Evolutionary conservation across 2,329 filamentous ascomycete genomes (phyloP), one percentile per base, ranked within the genome.

Genomic region (Cladorrhinum sp.): DNA sequence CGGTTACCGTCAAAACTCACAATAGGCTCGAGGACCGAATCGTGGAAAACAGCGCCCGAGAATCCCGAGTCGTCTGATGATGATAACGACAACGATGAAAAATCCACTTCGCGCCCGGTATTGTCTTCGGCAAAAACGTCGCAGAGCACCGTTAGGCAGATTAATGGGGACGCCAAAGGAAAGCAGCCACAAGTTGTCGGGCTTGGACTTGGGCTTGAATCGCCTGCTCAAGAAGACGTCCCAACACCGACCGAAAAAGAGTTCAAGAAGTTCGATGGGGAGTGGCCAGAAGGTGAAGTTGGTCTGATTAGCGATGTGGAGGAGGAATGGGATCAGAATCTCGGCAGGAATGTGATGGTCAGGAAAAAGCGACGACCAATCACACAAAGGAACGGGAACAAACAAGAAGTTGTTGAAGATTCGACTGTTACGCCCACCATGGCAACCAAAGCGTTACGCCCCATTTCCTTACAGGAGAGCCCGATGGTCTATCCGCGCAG

Each of bases 21-120:
- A 6, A 79, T 78, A 1, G 87, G 85, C 56, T 86, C 83, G n/a
- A 81, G 81, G 41, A 81, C 86, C 22, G 86, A 88, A 57, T 92
- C 89, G 1, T 92, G 91, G 69, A 86, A 78, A 65, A 92, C 90
- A 2, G 89, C 89, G 3, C 80, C 78, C 41, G 89, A 92, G 73
- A 82, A 83, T 50, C 81, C 83, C 1, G 80, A 80, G 18, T 84
- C 84, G 1, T 88, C 87, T 20, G 85, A 85, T 27, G 86, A 89
- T 36, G 53, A 49, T 10, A 38, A 56, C 12, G 87, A 89, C 57
- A 81, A 83, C 62, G 78, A 80, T 59, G 73, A 71, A 45, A 76
- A 69, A 58, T 74, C 76, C 13, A 78, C 78, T 2, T 65, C 78
- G 23, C 74, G 77, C 24, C 75, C 74, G n/a, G 60, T 64, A 8